Evolutionary conservation across 768 basidiomycete species (phyloP), one percentile per base, ranked within the genome.

Genomic region (Suillus paluster): DNA sequence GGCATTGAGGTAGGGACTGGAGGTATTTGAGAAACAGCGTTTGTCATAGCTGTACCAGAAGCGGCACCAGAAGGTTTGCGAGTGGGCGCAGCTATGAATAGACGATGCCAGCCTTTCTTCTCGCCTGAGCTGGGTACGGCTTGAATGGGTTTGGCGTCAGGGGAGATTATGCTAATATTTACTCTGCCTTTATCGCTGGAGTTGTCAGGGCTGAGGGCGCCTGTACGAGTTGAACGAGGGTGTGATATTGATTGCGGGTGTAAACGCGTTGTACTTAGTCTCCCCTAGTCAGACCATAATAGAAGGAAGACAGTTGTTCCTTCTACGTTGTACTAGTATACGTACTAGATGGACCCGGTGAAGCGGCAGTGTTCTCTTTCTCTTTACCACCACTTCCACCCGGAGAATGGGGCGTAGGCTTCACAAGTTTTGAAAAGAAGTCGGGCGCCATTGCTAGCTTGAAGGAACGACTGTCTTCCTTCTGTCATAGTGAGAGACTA

Each of bases 21-120:
- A 21, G 83, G 82, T 6, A 82, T 74, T 2, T 80, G 79, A 60
- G 86, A 71, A 3, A 78, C 78, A 0, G 85, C 78, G 64, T 86
- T 84, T 14, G 86, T 84, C 83, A 91, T 89, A 49, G 87, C 85
- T 23, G 90, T 80, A 27, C 85, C 84, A 1, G 84, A 82, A 4
- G n/a, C n/a, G n/a, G n/a, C n/a, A n/a, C n/a, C n/a, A n/a, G n/a
- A n/a, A n/a, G 85, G 82, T 68, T 75, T 79, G 42, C 75, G 72
- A 30, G 68, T 11, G 36, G 62, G 62, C 2, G 62, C 25, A 7
- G 42, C 44, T 10, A 33, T 5, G 1, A 73, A 68, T 4, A 62
- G 56, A 38, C 54, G 70, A 19, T 63, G 65, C 14, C 39, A 58
- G 23, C 46, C 60, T 23, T 65, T 67, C 30, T 64, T 77, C 23